These are phyloP conservation scores for Gossypium longicalyx DNA, from an alignment of 345 rosid species.

Conservation along the genomic window DNA sequence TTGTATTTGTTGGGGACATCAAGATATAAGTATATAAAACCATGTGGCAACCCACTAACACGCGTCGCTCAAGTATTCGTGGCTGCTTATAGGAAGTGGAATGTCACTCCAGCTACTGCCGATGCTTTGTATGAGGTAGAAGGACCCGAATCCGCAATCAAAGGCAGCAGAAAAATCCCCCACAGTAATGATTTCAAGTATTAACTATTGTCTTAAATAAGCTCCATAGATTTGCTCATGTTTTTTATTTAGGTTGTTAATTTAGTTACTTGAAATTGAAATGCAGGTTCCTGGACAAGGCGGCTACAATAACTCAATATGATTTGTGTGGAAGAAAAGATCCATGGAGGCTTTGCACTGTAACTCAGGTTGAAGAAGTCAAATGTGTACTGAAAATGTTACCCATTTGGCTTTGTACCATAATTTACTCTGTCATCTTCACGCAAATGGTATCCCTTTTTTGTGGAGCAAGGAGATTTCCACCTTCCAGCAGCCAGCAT, in stretches of 20 bases:
- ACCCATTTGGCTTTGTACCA: constrained; percentile 70
- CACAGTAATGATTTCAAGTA: constrained; percentile 47
- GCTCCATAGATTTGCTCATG: not conserved
- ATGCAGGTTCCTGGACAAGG: constrained; percentile 72
- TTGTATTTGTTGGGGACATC: constrained; percentile 37
- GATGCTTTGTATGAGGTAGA: constrained; percentile 52
- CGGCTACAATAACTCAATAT: constrained; percentile 63
- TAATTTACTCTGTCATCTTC: constrained; percentile 67
- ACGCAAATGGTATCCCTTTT: constrained; percentile 67
- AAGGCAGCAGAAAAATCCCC: constrained; percentile 76
- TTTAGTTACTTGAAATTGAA: not conserved
- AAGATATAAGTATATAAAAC: constrained; percentile 44
- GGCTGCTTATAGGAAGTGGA: constrained; percentile 48
- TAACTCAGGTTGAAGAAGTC: constrained; percentile 82
- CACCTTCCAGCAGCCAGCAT: constrained; percentile 88
- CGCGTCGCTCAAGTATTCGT: constrained; percentile 69
- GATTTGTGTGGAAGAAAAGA: constrained; percentile 31
- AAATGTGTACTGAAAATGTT: constrained; percentile 62
- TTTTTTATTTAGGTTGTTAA: not conserved
- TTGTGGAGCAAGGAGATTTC: constrained; percentile 63
- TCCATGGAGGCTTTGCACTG: constrained; percentile 76
- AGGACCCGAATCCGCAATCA: constrained; percentile 66
- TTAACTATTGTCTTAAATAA: too few species aligned
- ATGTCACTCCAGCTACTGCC: constrained; percentile 31
- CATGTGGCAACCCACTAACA: constrained; percentile 73